These are phyloP conservation scores for Daldinia sp. DNA, from an alignment of 2,329 filamentous ascomycete genomes.

Conservation along the genomic window DNA sequence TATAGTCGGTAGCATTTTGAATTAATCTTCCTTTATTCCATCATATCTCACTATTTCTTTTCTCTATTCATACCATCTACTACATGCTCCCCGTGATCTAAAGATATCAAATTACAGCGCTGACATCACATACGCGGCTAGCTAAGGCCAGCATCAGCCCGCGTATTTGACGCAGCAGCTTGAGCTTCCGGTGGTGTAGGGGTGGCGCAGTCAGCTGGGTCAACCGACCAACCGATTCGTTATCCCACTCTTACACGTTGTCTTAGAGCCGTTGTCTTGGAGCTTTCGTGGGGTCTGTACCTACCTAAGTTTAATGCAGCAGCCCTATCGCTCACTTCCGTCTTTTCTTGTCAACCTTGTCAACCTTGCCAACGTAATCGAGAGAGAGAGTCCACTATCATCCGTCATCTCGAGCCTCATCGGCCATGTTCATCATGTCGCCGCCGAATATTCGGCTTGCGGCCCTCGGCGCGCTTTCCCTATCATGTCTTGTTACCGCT, in stretches of 20 bases:
- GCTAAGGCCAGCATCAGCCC: conserved; percentile 24
- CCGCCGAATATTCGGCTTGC: conserved; percentile 42
- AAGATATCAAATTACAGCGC: conserved; percentile 19
- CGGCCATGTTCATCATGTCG: conserved; percentile 44
- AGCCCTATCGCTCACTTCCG: conserved; percentile 30
- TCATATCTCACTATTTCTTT: conserved; percentile 10
- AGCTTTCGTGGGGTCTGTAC: conserved; percentile 33
- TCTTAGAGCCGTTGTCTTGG: conserved; percentile 28
- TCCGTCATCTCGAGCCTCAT: conserved; percentile 12
- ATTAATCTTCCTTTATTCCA: conserved; percentile 20
- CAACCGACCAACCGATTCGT: conserved; percentile 19
- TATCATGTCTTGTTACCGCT: conserved; percentile 48
- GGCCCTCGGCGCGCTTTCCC: conserved; percentile 45
- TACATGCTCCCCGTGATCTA: conserved; percentile 24
- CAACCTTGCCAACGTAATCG: conserved; percentile 12
- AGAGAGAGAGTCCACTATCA: conserved; percentile 9
- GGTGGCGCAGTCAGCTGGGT: conserved; percentile 40
- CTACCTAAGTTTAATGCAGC: conserved; percentile 28
- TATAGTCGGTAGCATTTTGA: conserved; percentile 21
- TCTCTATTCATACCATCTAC: conserved; percentile 14
- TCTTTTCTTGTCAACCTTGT: conserved; percentile 26
- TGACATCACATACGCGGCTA: conserved; percentile 40
- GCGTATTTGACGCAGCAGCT: background rate
- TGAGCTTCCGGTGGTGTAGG: conserved; percentile 35
- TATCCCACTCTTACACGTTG: conserved; percentile 12